Evolutionary conservation across 2,329 filamentous ascomycete species (phyloP).

Genomic region (Hymenoscyphus albidus): DNA sequence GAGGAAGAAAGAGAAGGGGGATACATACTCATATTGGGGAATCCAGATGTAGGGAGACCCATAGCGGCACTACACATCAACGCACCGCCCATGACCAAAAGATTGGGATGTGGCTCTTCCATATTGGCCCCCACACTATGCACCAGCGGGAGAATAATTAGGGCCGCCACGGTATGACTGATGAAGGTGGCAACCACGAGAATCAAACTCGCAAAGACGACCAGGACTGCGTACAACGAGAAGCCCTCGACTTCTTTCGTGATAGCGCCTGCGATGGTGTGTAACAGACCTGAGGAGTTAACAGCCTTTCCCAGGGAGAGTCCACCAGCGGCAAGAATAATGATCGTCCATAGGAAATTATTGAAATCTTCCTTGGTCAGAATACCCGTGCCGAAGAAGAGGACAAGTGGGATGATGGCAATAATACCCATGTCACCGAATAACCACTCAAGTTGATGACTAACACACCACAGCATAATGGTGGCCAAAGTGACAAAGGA

Average conservation of each 20-base stretch:
- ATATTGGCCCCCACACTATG: slow-evolving; percentile 79
- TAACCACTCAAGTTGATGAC: slow-evolving; percentile 77
- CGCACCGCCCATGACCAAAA: slow-evolving; percentile 91
- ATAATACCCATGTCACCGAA: slow-evolving; percentile 99
- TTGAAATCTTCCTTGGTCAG: slow-evolving; percentile 99
- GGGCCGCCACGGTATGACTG: slow-evolving; percentile 90
- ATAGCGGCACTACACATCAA: slow-evolving; percentile 98
- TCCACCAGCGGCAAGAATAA: slow-evolving; percentile 93
- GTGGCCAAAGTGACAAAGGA: slow-evolving; percentile 76
- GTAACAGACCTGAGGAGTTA: slow-evolving; percentile 84
- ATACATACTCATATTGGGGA: slow-evolving; percentile 97
- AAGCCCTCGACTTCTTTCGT: slow-evolving; percentile 70
- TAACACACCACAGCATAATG: slow-evolving; percentile 88
- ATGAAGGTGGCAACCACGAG: slow-evolving; percentile 96
- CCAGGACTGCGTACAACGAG: slow-evolving; percentile 78
- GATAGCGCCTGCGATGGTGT: slow-evolving; percentile 79
- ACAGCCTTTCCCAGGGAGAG: slow-evolving; percentile 91
- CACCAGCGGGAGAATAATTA: slow-evolving; percentile 91
- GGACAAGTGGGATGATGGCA: slow-evolving; percentile 88
- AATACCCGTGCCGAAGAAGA: slow-evolving; percentile 96
- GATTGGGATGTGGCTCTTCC: slow-evolving; percentile 86
- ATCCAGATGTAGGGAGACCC: slow-evolving; percentile 91
- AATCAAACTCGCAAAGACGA: slow-evolving; percentile 81
- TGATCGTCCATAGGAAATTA: slow-evolving; percentile 99
- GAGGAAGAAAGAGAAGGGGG: slow-evolving; percentile 9